Conservation (phyloP, 2,329 filamentous ascomycete species). For the Fusarium musae region DNA sequence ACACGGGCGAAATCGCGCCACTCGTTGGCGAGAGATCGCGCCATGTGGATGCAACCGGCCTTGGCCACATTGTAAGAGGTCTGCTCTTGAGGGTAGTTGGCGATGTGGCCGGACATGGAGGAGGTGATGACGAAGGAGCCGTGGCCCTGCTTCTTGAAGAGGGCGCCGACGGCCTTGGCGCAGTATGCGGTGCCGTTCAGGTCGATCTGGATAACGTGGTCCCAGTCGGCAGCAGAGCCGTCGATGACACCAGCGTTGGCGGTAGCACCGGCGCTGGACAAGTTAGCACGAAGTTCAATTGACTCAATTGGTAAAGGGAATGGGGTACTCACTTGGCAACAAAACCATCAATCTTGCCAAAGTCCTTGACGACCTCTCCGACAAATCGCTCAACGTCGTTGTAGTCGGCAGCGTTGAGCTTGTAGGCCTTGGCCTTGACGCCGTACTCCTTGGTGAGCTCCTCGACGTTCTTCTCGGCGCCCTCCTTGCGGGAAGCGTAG, state of each 20-base stretch:
- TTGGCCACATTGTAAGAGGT: slow-evolving; percentile 75
- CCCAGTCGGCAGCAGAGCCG: slow-evolving; percentile 73
- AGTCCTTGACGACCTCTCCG: slow-evolving; percentile 75
- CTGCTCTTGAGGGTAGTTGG: slow-evolving; percentile 76
- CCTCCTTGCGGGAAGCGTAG: slow-evolving; percentile 75
- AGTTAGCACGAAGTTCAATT: neutral
- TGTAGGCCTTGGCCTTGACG: slow-evolving; percentile 72
- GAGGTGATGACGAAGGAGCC: slow-evolving; percentile 77
- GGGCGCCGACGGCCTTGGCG: slow-evolving; percentile 70
- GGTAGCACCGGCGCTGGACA: slow-evolving; percentile 68
- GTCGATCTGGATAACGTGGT: slow-evolving; percentile 70
- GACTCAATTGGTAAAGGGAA: neutral
- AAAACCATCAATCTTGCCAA: slow-evolving; percentile 79
- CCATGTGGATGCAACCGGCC: slow-evolving; percentile 62
- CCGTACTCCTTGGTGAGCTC: slow-evolving; percentile 74
- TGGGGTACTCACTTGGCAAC: slow-evolving; percentile 73
- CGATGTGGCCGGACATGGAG: slow-evolving; percentile 76
- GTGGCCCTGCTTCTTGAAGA: slow-evolving; percentile 71
- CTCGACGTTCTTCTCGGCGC: slow-evolving; percentile 72
- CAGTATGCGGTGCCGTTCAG: slow-evolving; percentile 76
- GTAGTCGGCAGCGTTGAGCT: slow-evolving; percentile 67
- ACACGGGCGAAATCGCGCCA: slow-evolving; percentile 75
- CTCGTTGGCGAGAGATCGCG: slow-evolving; percentile 66
- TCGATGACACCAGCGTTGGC: slow-evolving; percentile 76
- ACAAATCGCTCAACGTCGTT: slow-evolving; percentile 63